Conservation (phyloP, 1,139 yeast species). For the Blastobotrys ciferrii region DNA sequence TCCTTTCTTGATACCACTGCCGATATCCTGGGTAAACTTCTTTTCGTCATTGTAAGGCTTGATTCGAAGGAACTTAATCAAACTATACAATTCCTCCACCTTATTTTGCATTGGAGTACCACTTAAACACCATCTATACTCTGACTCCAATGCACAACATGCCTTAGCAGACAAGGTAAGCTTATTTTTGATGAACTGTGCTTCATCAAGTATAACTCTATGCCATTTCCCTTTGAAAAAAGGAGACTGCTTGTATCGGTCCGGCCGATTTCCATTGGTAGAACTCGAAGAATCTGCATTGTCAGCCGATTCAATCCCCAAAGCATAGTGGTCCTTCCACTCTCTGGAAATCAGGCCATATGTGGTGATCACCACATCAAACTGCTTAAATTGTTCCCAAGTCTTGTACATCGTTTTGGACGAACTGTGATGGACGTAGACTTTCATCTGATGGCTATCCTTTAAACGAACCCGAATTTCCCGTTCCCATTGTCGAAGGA, state of each 20-base stretch:
- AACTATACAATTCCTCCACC: constrained; percentile 75
- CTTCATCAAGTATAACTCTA: constrained; percentile 84
- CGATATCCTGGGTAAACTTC: constrained; percentile 58
- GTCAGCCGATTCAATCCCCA: constrained; percentile 33
- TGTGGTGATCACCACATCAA: constrained; percentile 77
- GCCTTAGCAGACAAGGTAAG: constrained; percentile 66
- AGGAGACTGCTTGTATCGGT: constrained; percentile 47
- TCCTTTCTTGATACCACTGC: constrained; percentile 51
- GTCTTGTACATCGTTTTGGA: constrained; percentile 34
- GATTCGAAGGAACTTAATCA: constrained; percentile 68
- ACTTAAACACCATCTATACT: constrained; percentile 73
- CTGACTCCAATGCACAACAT: constrained; percentile 53
- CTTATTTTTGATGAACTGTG: constrained; percentile 82
- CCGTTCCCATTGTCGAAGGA: constrained; percentile 78
- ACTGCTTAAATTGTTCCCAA: constrained; percentile 49
- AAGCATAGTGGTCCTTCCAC: constrained; percentile 28
- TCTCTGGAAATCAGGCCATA: constrained; percentile 65
- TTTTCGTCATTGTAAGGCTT: constrained; percentile 49
- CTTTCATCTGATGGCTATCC: constrained; percentile 45
- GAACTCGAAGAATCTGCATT: constrained; percentile 20
- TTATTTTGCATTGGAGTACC: constrained; percentile 96
- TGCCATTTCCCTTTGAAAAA: constrained; percentile 59
- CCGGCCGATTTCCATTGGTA: constrained; percentile 12
- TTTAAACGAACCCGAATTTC: constrained; percentile 67
- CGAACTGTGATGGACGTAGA: constrained; percentile 64